A percentile compares a stretch with the other conserved stretches of the same genome.
Conservation (phyloP, 1,139 yeast genomes). For the Geotrichum histeridarum region DNA sequence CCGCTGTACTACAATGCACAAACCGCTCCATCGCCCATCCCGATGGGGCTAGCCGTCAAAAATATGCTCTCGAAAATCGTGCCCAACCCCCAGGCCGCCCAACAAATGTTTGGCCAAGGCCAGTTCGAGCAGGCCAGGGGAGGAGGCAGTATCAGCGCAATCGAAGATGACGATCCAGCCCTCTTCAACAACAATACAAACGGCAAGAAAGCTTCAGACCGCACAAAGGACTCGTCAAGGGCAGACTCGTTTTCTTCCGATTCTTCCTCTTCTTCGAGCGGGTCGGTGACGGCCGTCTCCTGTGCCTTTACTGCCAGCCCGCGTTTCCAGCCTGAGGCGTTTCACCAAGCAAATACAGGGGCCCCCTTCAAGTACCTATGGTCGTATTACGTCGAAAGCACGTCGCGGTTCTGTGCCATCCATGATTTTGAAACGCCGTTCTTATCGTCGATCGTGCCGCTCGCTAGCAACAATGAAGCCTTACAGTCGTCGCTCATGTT, state of each 20-base stretch:
- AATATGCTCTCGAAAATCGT: neutral
- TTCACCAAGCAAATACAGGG: conserved; percentile 4
- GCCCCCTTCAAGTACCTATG: conserved; percentile 15
- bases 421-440: conserved; percentile 22
- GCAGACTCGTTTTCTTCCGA: conserved; percentile 1
- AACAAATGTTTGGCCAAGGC: no score
- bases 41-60: neutral
- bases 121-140: no score
- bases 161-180: no score
- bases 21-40: neutral
- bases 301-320: neutral
- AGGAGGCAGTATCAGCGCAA: no score
- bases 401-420: conserved; percentile 21
- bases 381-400: conserved; percentile 19
- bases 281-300: neutral
- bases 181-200: no score
- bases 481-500: conserved; percentile 19
- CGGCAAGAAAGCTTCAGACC: neutral
- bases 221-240: neutral
- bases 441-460: conserved; percentile 18
- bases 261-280: conserved; percentile 1
- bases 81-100: neutral
- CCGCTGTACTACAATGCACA: neutral
- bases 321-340: conserved; percentile 8
- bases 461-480: conserved; percentile 19